Evolutionary conservation across 768 basidiomycete genomes (phyloP).

Genomic region (Calocybe cyanea): DNA sequence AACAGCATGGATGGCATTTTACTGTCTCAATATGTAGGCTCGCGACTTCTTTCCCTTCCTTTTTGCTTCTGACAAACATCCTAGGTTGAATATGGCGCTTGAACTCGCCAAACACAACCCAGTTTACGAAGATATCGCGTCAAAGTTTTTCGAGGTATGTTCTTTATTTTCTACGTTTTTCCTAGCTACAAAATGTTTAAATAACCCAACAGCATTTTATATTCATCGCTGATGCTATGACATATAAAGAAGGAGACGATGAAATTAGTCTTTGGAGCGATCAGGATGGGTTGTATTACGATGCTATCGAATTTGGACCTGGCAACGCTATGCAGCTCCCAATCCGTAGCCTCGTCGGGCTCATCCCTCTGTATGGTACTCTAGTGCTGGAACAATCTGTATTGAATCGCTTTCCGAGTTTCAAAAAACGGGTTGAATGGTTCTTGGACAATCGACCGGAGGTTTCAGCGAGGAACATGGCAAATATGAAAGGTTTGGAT

Average conservation of each 20-base stretch:
- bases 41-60: not conserved
- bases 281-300: constrained; percentile 97
- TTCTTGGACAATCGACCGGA: constrained; percentile 92
- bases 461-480: constrained; percentile 88
- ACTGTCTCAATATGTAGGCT: constrained; percentile 88
- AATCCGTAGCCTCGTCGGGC: constrained; percentile 91
- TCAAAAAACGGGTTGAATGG: constrained; percentile 99
- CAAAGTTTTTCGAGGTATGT: constrained; percentile 88
- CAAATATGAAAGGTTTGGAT: constrained; percentile 94
- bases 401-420: constrained; percentile 91
- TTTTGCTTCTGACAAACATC: constrained; percentile 2
- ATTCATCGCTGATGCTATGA: constrained; percentile 99
- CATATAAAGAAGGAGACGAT: constrained; percentile 74
- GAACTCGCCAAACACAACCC: constrained; percentile 97
- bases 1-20: constrained; percentile 99
- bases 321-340: constrained; percentile 87
- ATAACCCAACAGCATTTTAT: constrained; percentile 74
- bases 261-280: constrained; percentile 93
- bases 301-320: constrained; percentile 87
- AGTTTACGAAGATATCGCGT: constrained; percentile 98
- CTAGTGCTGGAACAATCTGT: constrained; percentile 87
- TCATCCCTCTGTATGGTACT: constrained; percentile 95
- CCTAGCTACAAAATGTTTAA: not conserved
- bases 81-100: constrained; percentile 92
- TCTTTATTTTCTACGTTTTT: not conserved